phyloP scores from a whole-genome alignment of 2,329 filamentous ascomycete genomes.

The Malbranchea zuffiana region DNA sequence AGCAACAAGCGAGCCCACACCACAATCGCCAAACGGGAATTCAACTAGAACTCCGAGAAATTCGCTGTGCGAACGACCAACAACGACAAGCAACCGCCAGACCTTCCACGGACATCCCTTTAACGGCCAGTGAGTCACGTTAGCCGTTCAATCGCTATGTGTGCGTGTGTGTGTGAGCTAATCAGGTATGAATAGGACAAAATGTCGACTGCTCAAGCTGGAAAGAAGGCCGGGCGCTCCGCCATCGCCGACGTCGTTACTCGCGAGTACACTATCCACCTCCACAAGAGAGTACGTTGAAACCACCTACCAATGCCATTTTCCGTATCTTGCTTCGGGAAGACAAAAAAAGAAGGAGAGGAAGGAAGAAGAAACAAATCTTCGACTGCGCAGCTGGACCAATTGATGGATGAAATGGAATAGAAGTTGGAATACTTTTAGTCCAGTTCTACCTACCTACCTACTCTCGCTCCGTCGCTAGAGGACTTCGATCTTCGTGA shows the following conservation, averaged over 20 bases:
- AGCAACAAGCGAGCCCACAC: slow-evolving; percentile 14
- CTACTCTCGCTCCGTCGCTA: no score
- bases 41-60: slow-evolving; percentile 1
- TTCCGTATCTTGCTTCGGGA: slow-evolving; percentile 6
- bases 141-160: not conserved
- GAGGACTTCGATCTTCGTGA: no score
- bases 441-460: no score
- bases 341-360: slow-evolving; percentile 7
- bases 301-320: slow-evolving; percentile 10
- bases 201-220: slow-evolving; percentile 56
- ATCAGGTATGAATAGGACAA: slow-evolving; percentile 17
- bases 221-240: slow-evolving; percentile 66
- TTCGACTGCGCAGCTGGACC: no score
- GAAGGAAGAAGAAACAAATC: slow-evolving; percentile 9
- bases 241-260: slow-evolving; percentile 98
- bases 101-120: slow-evolving; percentile 11
- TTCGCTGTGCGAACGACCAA: slow-evolving; percentile 6
- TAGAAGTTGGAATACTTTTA: no score
- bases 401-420: no score
- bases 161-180: not conserved
- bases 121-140: slow-evolving; percentile 7
- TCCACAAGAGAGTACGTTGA: slow-evolving; percentile 94
- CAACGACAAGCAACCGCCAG: slow-evolving; percentile 10
- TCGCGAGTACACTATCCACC: slow-evolving; percentile 99
- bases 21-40: slow-evolving; percentile 6